Evolutionary conservation across 805 yeast species (phyloP).

Genomic region (Yarrowia porcina): DNA sequence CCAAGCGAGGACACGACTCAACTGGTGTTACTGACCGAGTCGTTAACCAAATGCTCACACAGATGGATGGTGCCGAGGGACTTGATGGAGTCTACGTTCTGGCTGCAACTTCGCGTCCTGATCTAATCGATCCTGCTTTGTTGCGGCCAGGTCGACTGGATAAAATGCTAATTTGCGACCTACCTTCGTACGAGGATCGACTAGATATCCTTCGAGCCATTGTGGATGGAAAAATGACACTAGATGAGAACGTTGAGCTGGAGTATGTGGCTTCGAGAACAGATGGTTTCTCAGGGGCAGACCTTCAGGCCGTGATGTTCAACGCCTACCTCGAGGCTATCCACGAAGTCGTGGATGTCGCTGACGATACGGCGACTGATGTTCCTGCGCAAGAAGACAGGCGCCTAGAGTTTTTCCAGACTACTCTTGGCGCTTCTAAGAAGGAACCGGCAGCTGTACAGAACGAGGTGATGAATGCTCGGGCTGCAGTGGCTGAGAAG

Average conservation of each 20-base stretch:
- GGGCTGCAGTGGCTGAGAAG: conserved; percentile 27
- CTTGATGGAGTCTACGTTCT: conserved; percentile 93
- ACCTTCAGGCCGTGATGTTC: conserved; percentile 85
- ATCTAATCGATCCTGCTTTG: conserved; percentile 89
- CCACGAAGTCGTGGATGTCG: conserved; percentile 48
- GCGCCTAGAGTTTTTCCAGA: conserved; percentile 19
- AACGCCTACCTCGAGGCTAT: conserved; percentile 85
- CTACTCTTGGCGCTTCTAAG: background rate
- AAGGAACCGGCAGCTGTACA: background rate
- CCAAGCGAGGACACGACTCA: conserved; percentile 95
- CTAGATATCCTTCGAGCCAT: conserved; percentile 57
- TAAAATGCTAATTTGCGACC: conserved; percentile 83
- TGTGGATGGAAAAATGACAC: conserved; percentile 58
- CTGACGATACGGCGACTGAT: conserved; percentile 32
- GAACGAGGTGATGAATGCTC: conserved; percentile 18
- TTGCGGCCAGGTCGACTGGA: conserved; percentile 95
- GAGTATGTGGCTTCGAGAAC: conserved; percentile 55
- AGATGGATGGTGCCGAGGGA: conserved; percentile 99
- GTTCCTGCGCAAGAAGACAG: conserved; percentile 44
- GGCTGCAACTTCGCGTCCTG: conserved; percentile 96
- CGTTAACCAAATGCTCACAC: conserved; percentile 93
- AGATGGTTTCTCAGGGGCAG: conserved; percentile 90
- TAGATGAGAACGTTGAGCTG: conserved; percentile 53
- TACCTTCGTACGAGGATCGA: conserved; percentile 72
- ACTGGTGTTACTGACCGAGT: conserved; percentile 98